Evolutionary conservation across 2,329 filamentous ascomycete species (phyloP).

Genomic region (Diaporthe ampelina): DNA sequence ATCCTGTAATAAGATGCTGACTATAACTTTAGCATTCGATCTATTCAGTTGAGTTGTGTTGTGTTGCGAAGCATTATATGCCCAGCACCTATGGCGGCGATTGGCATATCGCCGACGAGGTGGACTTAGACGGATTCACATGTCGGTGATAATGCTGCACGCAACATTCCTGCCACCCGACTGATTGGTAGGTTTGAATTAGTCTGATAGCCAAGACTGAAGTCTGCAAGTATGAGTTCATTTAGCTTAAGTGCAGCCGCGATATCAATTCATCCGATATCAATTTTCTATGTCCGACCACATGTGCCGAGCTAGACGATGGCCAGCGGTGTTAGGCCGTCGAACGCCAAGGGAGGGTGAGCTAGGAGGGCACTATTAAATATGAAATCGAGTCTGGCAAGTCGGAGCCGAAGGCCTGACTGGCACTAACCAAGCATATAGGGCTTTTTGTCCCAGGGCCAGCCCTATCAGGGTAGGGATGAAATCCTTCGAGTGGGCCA

Average conservation of each 20-base stretch:
- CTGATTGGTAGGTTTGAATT: neutral
- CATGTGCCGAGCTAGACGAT: neutral
- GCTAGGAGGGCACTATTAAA: neutral
- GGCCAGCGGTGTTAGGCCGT: neutral
- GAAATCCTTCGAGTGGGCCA: neutral
- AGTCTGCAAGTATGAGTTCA: neutral
- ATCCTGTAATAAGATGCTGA: neutral
- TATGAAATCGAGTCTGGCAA: no score
- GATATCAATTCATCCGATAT: neutral
- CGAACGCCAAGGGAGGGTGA: neutral
- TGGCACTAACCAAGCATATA: neutral
- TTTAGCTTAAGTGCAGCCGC: neutral
- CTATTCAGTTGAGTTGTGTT: neutral
- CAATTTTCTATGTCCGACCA: neutral
- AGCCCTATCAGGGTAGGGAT: neutral
- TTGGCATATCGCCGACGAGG: constrained; percentile 3
- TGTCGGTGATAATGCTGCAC: constrained; percentile 14
- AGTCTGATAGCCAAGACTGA: neutral
- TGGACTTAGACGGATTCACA: neutral
- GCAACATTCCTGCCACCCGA: neutral
- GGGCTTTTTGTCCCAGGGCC: neutral
- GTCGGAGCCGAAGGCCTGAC: neutral
- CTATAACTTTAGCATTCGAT: neutral
- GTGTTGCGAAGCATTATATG: constrained; percentile 1
- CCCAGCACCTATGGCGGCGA: neutral